A percentile compares a stretch with the other conserved stretches of the same genome.
Conservation (phyloP, 441 rosid genomes). For the Gossypium gossypioides region DNA sequence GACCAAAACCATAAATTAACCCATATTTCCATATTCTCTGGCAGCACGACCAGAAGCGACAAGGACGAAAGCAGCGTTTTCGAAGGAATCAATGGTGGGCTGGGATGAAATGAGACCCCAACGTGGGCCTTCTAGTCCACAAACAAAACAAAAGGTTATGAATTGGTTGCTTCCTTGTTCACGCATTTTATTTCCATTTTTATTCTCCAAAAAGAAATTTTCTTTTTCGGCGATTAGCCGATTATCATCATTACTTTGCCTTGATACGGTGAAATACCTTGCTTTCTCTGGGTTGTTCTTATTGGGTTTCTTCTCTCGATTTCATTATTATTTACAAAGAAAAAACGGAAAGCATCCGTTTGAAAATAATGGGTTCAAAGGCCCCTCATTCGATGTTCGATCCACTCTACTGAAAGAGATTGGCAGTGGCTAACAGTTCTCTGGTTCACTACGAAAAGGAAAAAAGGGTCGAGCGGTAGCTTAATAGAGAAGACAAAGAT, state of each 20-base stretch:
- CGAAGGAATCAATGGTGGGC: neutral
- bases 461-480: neutral
- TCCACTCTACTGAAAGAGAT: slow-evolving; percentile 1
- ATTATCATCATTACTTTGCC: neutral
- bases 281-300: neutral
- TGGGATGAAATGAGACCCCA: neutral
- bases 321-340: neutral
- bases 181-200: neutral
- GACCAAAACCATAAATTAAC: too few relatives aligned
- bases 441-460: neutral
- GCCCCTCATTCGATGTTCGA: neutral
- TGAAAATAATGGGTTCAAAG: neutral
- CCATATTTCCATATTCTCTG: too few relatives aligned
- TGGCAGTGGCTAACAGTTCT: neutral
- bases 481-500: slow-evolving; percentile 22
- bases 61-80: neutral
- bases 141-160: neutral
- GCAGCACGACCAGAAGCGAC: too few relatives aligned
- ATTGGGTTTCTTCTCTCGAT: neutral
- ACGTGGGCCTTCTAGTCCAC: slow-evolving; percentile 1
- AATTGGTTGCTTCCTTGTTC: slow-evolving; percentile 1
- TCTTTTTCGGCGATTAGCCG: slow-evolving; percentile 1
- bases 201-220: neutral
- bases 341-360: neutral
- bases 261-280: neutral